phyloP scores from a whole-genome alignment of 1,139 yeast species.

The Debaryomycetaceae sp. region DNA sequence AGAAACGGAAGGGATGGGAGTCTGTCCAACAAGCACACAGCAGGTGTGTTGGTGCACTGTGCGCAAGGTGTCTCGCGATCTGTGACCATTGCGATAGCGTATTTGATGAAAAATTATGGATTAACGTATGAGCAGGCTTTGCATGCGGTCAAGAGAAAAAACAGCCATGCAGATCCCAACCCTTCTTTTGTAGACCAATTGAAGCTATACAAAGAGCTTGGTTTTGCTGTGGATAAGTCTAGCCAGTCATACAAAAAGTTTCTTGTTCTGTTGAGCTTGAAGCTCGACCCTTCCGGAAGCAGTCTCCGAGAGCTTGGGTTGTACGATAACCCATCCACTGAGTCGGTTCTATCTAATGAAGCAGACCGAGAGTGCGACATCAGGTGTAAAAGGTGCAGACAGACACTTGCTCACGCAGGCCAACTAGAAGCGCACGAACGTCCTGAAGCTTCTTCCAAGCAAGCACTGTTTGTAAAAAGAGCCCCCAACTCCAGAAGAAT shows the following conservation, averaged over 20 bases:
- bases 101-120: constrained; percentile 70
- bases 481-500: constrained; percentile 61
- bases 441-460: constrained; percentile 59
- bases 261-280: constrained; percentile 21
- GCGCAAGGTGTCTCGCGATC: constrained; percentile 91
- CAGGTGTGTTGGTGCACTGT: constrained; percentile 60
- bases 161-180: constrained; percentile 67
- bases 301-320: constrained; percentile 15
- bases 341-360: no score
- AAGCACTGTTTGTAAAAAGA: constrained; percentile 58
- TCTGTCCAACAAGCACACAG: constrained; percentile 39
- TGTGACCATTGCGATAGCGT: constrained; percentile 68
- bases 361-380: constrained; percentile 39
- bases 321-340: constrained; percentile 8
- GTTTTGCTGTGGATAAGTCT: constrained; percentile 21
- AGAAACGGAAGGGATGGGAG: constrained; percentile 24
- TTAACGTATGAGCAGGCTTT: constrained; percentile 60
- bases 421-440: constrained; percentile 58
- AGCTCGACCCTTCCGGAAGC: constrained; percentile 27
- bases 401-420: constrained; percentile 45
- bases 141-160: constrained; percentile 65
- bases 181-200: constrained; percentile 73
- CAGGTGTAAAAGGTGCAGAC: constrained; percentile 71
- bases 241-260: constrained; percentile 26
- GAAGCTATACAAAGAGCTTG: constrained; percentile 47